These are phyloP conservation scores for Fusarium mangiferae DNA, from an alignment of 2,329 filamentous ascomycete genomes.

Conservation along the genomic window DNA sequence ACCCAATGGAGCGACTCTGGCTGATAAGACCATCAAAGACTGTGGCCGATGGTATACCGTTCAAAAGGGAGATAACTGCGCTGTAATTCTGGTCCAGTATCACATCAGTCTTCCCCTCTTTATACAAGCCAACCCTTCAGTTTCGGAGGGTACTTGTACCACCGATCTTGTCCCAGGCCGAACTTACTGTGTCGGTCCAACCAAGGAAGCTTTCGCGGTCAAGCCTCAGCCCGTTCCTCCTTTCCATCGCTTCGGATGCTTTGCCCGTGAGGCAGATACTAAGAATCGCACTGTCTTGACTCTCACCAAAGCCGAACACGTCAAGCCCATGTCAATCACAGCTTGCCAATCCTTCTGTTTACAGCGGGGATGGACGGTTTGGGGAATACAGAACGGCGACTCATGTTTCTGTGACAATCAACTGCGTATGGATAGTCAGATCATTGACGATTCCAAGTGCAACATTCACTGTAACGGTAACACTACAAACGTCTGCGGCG, in stretches of 20 bases:
- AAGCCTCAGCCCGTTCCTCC: too few relatives aligned
- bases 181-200: not conserved
- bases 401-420: not conserved
- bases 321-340: not conserved
- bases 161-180: not conserved
- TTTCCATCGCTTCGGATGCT: too few relatives aligned
- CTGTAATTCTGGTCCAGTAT: not conserved
- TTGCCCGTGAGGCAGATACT: not conserved
- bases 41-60: constrained; percentile 1
- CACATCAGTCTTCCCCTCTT: constrained; percentile 4
- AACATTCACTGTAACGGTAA: not conserved
- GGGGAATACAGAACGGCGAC: not conserved
- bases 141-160: not conserved
- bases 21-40: not conserved
- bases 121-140: not conserved
- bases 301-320: rapidly evolving
- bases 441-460: not conserved
- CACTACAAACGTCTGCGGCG: not conserved
- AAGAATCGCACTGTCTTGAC: not conserved
- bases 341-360: not conserved
- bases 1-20: not conserved
- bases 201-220: too few relatives aligned
- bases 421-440: not conserved
- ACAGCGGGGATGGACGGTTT: rapidly evolving
- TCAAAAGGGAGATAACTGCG: not conserved